phyloP scores from a whole-genome alignment of 2,329 filamentous ascomycete species.

The Dothideomycetes sp. region DNA sequence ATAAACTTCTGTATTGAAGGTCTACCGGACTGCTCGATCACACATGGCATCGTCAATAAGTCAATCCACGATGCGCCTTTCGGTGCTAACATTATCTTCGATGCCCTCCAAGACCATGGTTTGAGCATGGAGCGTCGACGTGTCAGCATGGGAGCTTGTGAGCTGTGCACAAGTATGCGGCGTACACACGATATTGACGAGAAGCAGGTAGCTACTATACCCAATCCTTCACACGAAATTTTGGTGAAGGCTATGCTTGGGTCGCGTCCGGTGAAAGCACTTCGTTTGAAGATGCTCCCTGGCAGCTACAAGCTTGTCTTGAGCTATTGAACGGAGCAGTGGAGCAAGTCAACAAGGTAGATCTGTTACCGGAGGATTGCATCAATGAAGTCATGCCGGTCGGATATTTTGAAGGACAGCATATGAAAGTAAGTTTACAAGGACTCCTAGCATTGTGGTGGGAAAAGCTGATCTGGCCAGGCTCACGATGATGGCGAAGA shows the following conservation, averaged over 20 bases:
- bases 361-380: no score
- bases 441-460: no score
- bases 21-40: no score
- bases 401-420: conserved; percentile 50
- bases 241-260: conserved; percentile 57
- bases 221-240: conserved; percentile 22
- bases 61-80: conserved; percentile 37
- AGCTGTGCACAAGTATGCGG: no score
- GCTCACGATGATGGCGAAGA: conserved; percentile 58
- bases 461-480: no score
- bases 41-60: conserved; percentile 48
- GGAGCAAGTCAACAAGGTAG: conserved; percentile 39
- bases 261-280: conserved; percentile 42
- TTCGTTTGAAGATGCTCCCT: conserved; percentile 38
- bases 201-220: conserved; percentile 15
- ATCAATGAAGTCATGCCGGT: conserved; percentile 56
- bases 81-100: conserved; percentile 54
- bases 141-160: no score
- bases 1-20: conserved; percentile 32
- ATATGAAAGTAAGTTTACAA: no score
- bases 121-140: conserved; percentile 25
- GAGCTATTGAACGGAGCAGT: conserved; percentile 40
- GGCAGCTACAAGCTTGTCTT: no score
- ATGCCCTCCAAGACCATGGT: conserved; percentile 29
- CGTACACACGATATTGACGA: no score